Conservation (phyloP, 2,329 filamentous ascomycete genomes). For the Xylariomycetidae sp. region DNA sequence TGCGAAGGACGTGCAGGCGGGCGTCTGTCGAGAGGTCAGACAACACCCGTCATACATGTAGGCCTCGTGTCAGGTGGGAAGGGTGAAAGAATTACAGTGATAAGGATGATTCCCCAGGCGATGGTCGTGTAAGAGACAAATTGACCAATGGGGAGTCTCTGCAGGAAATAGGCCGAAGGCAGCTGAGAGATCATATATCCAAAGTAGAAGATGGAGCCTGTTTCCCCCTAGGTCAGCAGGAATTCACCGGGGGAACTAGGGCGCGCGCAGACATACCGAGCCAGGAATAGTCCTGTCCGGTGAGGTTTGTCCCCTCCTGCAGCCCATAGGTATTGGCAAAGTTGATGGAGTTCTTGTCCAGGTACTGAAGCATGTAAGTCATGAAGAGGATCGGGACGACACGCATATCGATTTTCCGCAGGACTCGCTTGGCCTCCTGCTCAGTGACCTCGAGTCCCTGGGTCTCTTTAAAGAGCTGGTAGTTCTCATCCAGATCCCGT, state of each 20-base stretch:
- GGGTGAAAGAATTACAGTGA: conserved; percentile 23
- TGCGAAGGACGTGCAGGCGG: conserved; percentile 48
- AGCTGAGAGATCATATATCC: conserved; percentile 39
- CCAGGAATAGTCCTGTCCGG: conserved; percentile 48
- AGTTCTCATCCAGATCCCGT: conserved; percentile 27
- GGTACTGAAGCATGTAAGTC: conserved; percentile 29
- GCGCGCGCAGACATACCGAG: conserved; percentile 24
- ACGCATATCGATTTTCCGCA: conserved; percentile 28
- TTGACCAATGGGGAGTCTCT: conserved; percentile 43
- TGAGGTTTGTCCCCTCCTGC: conserved; percentile 40
- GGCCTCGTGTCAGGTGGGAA: too few relatives aligned
- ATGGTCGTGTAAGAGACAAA: conserved; percentile 40
- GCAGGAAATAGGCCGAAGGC: conserved; percentile 37
- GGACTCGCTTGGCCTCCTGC: conserved; percentile 22
- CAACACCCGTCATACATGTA: too few relatives aligned
- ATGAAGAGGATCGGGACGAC: conserved; percentile 27
- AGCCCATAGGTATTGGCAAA: conserved; percentile 47
- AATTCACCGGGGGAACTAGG: conserved; percentile 44
- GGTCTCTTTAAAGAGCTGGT: conserved; percentile 23
- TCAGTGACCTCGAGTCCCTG: conserved; percentile 18
- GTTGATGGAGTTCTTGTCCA: conserved; percentile 41
- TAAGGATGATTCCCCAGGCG: conserved; percentile 44
- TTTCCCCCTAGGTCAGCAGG: not conserved
- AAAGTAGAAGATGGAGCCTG: conserved; percentile 47
- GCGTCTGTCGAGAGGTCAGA: conserved; percentile 23